Conservation (phyloP, 1,284 basidiomycete species). For the Leccinum pachyderme region DNA sequence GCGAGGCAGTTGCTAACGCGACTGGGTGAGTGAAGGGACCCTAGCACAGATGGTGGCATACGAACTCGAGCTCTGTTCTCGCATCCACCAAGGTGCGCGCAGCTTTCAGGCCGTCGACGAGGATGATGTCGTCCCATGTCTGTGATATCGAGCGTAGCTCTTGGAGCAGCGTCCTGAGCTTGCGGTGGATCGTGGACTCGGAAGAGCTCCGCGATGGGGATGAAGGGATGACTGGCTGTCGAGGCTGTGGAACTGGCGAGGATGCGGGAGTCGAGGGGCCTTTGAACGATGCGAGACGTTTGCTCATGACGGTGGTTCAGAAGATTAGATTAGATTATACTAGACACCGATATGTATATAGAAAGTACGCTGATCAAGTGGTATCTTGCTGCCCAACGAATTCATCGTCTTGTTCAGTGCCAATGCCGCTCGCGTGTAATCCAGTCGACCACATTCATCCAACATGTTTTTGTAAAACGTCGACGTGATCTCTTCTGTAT, state of each 20-base stretch:
- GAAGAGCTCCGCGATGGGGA: constrained; percentile 51
- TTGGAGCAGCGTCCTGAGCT: constrained; percentile 57
- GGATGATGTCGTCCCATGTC: constrained; percentile 76
- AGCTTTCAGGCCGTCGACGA: constrained; percentile 70
- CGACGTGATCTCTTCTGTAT: no score
- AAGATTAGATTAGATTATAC: constrained; percentile 31
- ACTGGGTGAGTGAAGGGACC: not conserved
- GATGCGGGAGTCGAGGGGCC: constrained; percentile 72
- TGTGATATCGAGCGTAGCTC: constrained; percentile 58
- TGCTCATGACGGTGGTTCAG: constrained; percentile 27
- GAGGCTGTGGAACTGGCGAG: constrained; percentile 53
- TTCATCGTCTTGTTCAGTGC: no score
- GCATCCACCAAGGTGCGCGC: constrained; percentile 63
- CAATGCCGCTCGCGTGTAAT: no score
- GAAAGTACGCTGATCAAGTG: no score
- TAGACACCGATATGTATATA: no score
- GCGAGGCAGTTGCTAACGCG: constrained; percentile 59
- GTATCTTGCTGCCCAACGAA: no score
- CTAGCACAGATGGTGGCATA: constrained; percentile 9
- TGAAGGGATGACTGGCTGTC: constrained; percentile 34
- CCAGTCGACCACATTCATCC: no score
- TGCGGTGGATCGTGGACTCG: constrained; percentile 75
- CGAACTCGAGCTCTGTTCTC: constrained; percentile 76
- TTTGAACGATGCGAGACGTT: constrained; percentile 68
- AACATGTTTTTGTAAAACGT: no score